These are phyloP conservation scores for Phaseolus coccineus DNA, from an alignment of 331 rosid genomes.

Conservation along the genomic window DNA sequence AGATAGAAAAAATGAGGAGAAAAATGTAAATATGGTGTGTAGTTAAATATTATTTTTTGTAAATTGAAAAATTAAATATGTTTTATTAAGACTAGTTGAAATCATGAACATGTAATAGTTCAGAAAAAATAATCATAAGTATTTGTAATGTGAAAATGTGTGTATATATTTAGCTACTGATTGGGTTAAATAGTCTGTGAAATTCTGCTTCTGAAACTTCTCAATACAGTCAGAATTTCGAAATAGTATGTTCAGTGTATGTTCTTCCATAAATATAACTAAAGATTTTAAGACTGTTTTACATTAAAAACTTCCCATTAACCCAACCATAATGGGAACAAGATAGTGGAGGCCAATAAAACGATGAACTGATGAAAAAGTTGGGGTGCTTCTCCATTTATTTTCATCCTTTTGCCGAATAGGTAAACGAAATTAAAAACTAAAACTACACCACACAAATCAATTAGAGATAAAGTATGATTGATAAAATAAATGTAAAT, in stretches of 20 bases:
- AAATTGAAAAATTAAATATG: too few species aligned
- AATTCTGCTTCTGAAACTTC: constrained; percentile 20
- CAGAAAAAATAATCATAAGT: background rate
- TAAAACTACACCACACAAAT: background rate
- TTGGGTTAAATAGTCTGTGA: constrained; percentile 32
- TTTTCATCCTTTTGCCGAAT: background rate
- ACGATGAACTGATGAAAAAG: background rate
- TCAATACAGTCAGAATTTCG: background rate
- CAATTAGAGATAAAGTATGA: too few species aligned
- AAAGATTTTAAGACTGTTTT: background rate
- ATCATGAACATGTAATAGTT: too few species aligned
- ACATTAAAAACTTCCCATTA: background rate
- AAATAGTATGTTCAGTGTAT: background rate
- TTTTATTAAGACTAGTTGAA: background rate
- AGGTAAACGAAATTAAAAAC: background rate
- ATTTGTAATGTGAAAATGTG: background rate
- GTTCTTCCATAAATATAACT: background rate
- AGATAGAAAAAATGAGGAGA: background rate
- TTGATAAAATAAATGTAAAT: too few species aligned
- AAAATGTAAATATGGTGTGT: background rate
- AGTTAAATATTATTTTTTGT: too few species aligned
- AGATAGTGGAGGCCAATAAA: background rate
- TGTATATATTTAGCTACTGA: background rate
- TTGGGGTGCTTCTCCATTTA: background rate
- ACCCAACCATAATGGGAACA: background rate